Percentiles rank a stretch among this genome's conserved stretches.
phyloP scores from a whole-genome alignment of 352 stramenopile species.

The Pythium periplocum region DNA sequence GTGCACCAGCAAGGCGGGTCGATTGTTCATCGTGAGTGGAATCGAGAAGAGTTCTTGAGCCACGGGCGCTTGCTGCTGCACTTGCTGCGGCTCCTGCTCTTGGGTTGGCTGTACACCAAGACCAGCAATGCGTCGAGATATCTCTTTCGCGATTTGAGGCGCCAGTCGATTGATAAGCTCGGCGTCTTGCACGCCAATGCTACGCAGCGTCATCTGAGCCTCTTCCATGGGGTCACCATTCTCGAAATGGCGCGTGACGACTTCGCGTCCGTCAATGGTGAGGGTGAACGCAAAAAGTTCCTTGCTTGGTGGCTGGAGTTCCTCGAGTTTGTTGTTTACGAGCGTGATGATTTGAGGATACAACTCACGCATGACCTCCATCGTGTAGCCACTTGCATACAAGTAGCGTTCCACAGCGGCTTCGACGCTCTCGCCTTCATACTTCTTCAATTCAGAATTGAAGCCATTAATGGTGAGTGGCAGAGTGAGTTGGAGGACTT shows the following conservation, averaged over 20 bases:
- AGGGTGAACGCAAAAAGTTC: constrained; percentile 57
- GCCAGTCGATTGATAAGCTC: constrained; percentile 46
- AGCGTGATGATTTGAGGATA: constrained; percentile 54
- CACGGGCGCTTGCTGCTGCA: constrained; percentile 7
- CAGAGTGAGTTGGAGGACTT: constrained; percentile 53
- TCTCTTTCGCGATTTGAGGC: constrained; percentile 57
- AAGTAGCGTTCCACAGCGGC: constrained; percentile 65
- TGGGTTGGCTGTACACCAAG: not conserved
- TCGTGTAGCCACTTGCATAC: constrained; percentile 42
- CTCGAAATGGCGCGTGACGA: constrained; percentile 67
- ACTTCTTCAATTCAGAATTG: constrained; percentile 46
- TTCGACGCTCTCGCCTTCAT: constrained; percentile 50
- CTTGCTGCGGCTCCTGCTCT: constrained; percentile 6
- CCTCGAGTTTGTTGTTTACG: constrained; percentile 51
- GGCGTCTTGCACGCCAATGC: constrained; percentile 36
- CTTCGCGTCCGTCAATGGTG: constrained; percentile 41
- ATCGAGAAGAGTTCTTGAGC: constrained; percentile 59
- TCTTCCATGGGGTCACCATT: constrained; percentile 48
- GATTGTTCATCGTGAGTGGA: constrained; percentile 49
- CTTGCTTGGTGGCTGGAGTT: constrained; percentile 45
- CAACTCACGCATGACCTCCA: constrained; percentile 58
- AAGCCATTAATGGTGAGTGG: constrained; percentile 52
- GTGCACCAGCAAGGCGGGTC: constrained; percentile 46
- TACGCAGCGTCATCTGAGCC: constrained; percentile 39
- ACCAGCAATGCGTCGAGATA: constrained; percentile 33